Conservation (phyloP, 2,329 filamentous ascomycete species). For the Phoma sp. region DNA sequence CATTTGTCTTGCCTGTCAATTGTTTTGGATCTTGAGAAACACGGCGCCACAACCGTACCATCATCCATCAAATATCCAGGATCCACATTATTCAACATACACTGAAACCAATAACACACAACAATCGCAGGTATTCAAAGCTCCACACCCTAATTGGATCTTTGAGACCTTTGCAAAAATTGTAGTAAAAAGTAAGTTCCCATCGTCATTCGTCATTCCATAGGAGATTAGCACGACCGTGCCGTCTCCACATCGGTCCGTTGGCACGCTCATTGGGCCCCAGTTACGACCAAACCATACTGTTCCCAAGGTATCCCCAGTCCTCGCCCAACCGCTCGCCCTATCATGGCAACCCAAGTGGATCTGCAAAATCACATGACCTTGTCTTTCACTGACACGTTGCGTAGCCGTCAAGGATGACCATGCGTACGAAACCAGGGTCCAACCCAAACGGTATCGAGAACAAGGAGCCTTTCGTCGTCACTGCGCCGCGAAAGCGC, state of each 20-base stretch:
- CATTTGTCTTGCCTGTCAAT: background rate
- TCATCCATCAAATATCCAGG: slow-evolving; percentile 4
- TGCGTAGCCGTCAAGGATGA: slow-evolving; percentile 9
- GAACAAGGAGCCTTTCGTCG: slow-evolving; percentile 10
- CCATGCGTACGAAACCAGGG: background rate
- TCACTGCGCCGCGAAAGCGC: slow-evolving; percentile 11
- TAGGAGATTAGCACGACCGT: slow-evolving; percentile 8
- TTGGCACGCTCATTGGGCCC: background rate
- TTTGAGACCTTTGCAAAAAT: background rate
- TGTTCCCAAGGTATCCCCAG: background rate
- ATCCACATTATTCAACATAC: slow-evolving; percentile 11
- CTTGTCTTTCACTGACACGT: slow-evolving; percentile 15
- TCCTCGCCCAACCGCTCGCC: background rate
- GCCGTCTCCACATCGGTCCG: slow-evolving; percentile 7
- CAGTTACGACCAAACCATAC: background rate
- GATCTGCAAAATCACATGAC: slow-evolving; percentile 6
- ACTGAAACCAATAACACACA: slow-evolving; percentile 8
- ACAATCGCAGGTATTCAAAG: background rate
- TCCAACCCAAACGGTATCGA: background rate
- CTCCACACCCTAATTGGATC: background rate
- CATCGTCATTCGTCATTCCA: slow-evolving; percentile 3
- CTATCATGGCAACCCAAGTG: background rate
- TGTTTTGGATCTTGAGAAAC: background rate
- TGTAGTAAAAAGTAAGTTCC: background rate
- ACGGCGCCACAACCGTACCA: slow-evolving; percentile 1